phyloP scores from a whole-genome alignment of 1,284 basidiomycete species.

The Boletellus dicymbophilus region DNA sequence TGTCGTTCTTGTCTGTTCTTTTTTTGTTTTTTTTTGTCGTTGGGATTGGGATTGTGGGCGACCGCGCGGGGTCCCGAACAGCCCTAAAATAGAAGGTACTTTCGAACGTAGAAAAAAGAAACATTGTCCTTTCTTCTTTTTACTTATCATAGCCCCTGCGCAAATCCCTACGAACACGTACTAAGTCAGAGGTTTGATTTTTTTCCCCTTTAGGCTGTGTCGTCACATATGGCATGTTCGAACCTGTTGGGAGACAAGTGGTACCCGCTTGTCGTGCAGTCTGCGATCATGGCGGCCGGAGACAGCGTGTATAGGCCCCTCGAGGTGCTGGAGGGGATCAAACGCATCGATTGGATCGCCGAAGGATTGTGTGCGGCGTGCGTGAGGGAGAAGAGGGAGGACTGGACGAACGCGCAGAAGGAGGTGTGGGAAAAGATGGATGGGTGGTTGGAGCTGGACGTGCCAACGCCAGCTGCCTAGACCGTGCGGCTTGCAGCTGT shows the following conservation, averaged over 20 bases:
- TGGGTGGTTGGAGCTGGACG: conserved; percentile 45
- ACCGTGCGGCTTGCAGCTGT: too few relatives aligned
- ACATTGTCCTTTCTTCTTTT: background rate
- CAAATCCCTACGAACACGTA: too few relatives aligned
- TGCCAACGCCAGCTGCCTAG: too few relatives aligned
- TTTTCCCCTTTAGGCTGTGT: conserved; percentile 39
- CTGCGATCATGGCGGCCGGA: conserved; percentile 55
- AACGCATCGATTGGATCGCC: conserved; percentile 55
- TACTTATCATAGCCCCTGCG: too few relatives aligned
- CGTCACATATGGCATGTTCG: conserved; percentile 71
- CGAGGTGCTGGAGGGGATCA: conserved; percentile 62
- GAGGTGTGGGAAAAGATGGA: conserved; percentile 62
- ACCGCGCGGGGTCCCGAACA: too few relatives aligned
- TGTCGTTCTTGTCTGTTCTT: background rate
- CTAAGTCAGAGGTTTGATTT: too few relatives aligned
- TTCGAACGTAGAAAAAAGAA: too few relatives aligned
- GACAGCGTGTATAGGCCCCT: conserved; percentile 66
- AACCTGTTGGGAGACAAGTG: conserved; percentile 68
- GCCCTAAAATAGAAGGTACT: too few relatives aligned
- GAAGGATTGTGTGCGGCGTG: conserved; percentile 62
- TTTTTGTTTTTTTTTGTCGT: background rate
- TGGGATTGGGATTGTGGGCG: too few relatives aligned
- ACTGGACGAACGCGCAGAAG: conserved; percentile 65
- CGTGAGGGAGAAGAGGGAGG: conserved; percentile 55
- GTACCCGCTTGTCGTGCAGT: conserved; percentile 66